These are phyloP conservation scores for Stemphylium lycopersici DNA, from an alignment of 2,329 filamentous ascomycete genomes.

Conservation along the genomic window DNA sequence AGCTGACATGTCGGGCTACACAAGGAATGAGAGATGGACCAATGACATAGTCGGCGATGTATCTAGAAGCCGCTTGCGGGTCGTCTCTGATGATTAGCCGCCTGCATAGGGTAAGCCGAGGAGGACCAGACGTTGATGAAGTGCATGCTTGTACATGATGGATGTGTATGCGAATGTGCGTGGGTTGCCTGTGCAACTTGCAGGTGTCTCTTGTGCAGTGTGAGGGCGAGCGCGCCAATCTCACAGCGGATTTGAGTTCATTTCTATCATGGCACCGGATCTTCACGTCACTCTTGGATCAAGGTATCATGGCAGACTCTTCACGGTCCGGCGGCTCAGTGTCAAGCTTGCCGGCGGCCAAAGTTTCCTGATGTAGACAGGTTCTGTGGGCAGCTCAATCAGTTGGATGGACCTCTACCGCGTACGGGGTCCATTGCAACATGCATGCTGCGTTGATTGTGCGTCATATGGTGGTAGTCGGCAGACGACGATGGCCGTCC, in stretches of 20 bases:
- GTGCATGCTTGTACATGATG: slow-evolving; percentile 43
- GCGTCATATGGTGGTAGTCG: slow-evolving; percentile 31
- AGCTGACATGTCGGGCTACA: slow-evolving; percentile 22
- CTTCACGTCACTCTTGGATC: slow-evolving; percentile 32
- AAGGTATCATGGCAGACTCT: slow-evolving; percentile 19
- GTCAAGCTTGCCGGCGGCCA: slow-evolving; percentile 29
- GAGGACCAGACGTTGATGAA: slow-evolving; percentile 19
- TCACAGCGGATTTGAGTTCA: slow-evolving; percentile 10
- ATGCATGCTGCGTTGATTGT: slow-evolving; percentile 22
- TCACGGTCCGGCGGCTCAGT: slow-evolving; percentile 31
- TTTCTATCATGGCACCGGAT: slow-evolving; percentile 23
- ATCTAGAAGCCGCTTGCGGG: slow-evolving; percentile 69
- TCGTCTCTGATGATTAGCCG: slow-evolving; percentile 83
- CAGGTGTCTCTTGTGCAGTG: background rate
- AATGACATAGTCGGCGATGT: slow-evolving; percentile 83
- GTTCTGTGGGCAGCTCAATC: slow-evolving; percentile 7
- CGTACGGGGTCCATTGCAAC: slow-evolving; percentile 8
- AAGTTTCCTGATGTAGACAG: slow-evolving; percentile 25
- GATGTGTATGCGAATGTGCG: background rate
- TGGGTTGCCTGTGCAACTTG: slow-evolving; percentile 15
- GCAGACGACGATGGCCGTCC: slow-evolving; percentile 32
- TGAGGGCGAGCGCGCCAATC: background rate
- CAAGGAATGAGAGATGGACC: slow-evolving; percentile 52
- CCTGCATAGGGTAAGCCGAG: slow-evolving; percentile 59
- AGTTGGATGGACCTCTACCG: slow-evolving; percentile 7